phyloP scores from a whole-genome alignment of 2,329 filamentous ascomycete species.

The Elsinoe necatrix region DNA sequence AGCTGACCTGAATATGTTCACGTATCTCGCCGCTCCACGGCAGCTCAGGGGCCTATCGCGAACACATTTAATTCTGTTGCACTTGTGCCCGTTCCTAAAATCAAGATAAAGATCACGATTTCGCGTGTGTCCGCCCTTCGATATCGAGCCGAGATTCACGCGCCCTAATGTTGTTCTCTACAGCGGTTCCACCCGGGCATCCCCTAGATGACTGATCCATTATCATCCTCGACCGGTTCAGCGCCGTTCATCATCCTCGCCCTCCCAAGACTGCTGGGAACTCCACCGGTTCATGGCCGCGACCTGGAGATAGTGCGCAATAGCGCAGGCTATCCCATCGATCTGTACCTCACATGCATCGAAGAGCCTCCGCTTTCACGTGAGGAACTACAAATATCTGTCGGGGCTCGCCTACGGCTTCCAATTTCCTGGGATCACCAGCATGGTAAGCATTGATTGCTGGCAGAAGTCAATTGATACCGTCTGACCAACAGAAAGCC shows the following conservation, averaged over 20 bases:
- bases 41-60: not conserved
- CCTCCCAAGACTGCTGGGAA: not conserved
- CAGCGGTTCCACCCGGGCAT: constrained; percentile 1
- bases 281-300: constrained; percentile 7
- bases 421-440: constrained; percentile 9
- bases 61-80: not conserved
- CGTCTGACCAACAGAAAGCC: not conserved
- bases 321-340: not conserved
- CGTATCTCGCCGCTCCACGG: not conserved
- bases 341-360: not conserved
- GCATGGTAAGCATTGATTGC: constrained; percentile 10
- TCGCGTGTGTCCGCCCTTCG: not conserved
- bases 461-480: constrained; percentile 10
- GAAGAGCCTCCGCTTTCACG: constrained; percentile 2
- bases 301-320: not conserved
- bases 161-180: not conserved
- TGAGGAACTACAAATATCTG: not conserved
- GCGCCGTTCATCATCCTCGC: not conserved
- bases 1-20: not conserved
- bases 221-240: not conserved
- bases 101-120: constrained; percentile 1
- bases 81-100: not conserved
- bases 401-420: constrained; percentile 8
- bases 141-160: not conserved
- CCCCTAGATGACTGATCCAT: constrained; percentile 6